Base-by-base conservation (phyloP, 495 filamentous ascomycete species). In the Neurospora hispaniola region DNA sequence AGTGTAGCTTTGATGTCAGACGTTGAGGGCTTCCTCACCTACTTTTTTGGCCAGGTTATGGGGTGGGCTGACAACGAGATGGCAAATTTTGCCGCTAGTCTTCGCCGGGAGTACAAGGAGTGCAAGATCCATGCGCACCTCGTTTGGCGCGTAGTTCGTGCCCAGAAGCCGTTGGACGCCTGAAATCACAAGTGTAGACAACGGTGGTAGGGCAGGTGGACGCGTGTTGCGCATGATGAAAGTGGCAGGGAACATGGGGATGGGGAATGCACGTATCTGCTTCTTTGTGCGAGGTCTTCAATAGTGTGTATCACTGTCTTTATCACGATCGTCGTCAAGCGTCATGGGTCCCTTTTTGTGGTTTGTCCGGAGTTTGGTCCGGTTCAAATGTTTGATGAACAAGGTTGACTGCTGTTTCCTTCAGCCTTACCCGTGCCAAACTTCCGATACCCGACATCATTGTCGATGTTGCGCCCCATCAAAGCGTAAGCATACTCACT, bases 41-140 rank as follows among this genome's bases (percentile, higher is more conserved):
- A 80, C n/a, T 81, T 76, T 66, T 71, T 81, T 41, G 79, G 76
- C 73, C 79, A 71, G 9, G 72, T 72, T 4, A 68, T 82, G 70
- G 80, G 80, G 10, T 84, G 82, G 82, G 72, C 71, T 0, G 71
- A 71, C 9, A 77, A 80, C 38, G 80, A 84, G 69, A 75, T 83
- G 42, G 70, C 74, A 40, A 80, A 82, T 1, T 84, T 81, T 31
- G 75, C 79, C 9, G 77, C 80, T 23, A 75, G 77, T 43, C n/a
- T 84, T n/a, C 76, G 80, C 2, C 77, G 76, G 11, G 80, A 82
- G 41, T 71, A 78, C 44, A 76, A 77, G 14, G 80, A 77, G 10
- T 38, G 70, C 3, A 69, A 79, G 38, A 48, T 72, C 35, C 80
- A 83, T 70, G 69, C 69, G 3, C 79, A 81, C 5, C 0, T 0